These are phyloP conservation scores for Fibroporia radiculosa DNA, from an alignment of 768 basidiomycete genomes.

Conservation along the genomic window DNA sequence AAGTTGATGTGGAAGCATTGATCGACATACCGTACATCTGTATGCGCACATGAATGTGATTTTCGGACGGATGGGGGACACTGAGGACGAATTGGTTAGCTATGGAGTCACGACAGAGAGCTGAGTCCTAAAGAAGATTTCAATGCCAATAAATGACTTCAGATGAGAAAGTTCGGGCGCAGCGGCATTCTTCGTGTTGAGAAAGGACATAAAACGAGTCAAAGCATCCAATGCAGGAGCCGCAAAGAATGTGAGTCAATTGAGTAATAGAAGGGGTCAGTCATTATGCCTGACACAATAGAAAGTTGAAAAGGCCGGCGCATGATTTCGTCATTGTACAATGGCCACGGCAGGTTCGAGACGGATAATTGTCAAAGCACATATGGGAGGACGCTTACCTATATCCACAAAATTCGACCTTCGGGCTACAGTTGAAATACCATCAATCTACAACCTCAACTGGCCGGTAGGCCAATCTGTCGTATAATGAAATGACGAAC, in stretches of 20 bases:
- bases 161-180: no score
- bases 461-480: no score
- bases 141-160: no score
- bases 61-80: constrained; percentile 94
- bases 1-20: background rate
- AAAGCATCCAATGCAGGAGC: background rate
- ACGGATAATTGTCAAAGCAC: background rate
- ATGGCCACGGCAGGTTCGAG: background rate
- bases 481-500: constrained; percentile 40
- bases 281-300: no score
- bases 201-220: background rate
- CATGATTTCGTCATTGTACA: no score
- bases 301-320: no score
- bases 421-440: constrained; percentile 56
- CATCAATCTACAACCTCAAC: constrained; percentile 2
- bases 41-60: constrained; percentile 92
- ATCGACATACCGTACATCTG: constrained; percentile 95
- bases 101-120: background rate
- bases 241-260: no score
- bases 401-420: constrained; percentile 98
- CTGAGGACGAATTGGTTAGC: constrained; percentile 28
- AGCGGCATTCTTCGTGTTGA: no score
- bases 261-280: no score
- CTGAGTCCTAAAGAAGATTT: background rate
- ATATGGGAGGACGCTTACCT: constrained; percentile 42